phyloP scores from a whole-genome alignment of 78 protist species.

The Paratrimastix pyriformis region DNA sequence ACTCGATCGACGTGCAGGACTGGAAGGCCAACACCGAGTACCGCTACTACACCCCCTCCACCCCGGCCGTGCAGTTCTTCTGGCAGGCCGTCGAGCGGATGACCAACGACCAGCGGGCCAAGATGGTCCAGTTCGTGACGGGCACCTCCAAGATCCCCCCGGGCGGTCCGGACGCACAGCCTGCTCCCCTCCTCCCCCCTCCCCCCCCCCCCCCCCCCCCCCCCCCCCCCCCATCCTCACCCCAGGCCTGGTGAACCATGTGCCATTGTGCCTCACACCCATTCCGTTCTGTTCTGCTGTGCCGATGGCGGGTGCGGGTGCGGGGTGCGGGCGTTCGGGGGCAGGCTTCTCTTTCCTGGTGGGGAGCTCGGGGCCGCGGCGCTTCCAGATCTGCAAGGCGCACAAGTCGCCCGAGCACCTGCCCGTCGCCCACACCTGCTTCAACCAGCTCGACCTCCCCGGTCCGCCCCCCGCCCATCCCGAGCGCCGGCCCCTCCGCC shows the following conservation, averaged over 20 bases:
- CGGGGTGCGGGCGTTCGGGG: background rate
- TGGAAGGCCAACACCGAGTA: constrained; percentile 15
- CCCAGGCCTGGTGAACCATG: background rate
- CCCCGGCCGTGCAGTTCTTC: constrained; percentile 9
- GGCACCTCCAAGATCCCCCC: constrained; percentile 15
- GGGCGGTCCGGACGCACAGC: background rate
- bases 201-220: background rate
- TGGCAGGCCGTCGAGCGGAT: constrained; percentile 13
- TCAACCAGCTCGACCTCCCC: constrained; percentile 17
- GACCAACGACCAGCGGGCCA: constrained; percentile 5
- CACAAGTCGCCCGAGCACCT: constrained; percentile 5
- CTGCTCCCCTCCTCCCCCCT: background rate
- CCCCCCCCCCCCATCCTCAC: background rate
- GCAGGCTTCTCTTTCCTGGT: constrained; percentile 11
- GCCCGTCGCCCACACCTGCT: constrained; percentile 17
- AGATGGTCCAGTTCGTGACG: constrained; percentile 17
- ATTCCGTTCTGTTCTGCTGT: background rate
- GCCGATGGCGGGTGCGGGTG: background rate
- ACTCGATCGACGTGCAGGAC: constrained; percentile 13
- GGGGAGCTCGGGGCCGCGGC: background rate
- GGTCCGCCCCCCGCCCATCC: too few species aligned
- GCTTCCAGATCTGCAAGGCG: background rate
- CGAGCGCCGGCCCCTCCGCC: too few species aligned
- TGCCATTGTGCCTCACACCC: background rate
- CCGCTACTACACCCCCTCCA: background rate